phyloP scores from a whole-genome alignment of 352 stramenopile genomes.

The Thraustochytrium sp. region DNA sequence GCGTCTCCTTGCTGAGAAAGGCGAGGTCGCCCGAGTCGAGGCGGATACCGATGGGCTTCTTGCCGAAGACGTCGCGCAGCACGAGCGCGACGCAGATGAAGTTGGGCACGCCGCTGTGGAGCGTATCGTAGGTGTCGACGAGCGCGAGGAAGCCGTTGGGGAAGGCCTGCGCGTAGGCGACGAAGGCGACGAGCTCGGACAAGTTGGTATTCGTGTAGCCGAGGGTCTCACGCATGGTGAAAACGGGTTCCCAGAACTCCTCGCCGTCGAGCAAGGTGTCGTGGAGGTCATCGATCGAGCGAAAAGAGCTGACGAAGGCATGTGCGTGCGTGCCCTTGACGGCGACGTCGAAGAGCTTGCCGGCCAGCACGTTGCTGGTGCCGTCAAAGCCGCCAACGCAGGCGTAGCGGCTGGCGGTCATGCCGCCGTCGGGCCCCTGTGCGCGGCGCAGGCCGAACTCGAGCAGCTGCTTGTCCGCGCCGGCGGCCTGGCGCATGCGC shows the following conservation, averaged over 20 bases:
- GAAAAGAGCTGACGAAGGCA: conserved; percentile 88
- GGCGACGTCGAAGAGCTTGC: conserved; percentile 86
- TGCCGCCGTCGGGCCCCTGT: conserved; percentile 91
- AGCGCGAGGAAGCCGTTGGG: conserved; percentile 91
- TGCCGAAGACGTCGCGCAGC: conserved; percentile 71
- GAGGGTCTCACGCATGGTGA: conserved; percentile 70
- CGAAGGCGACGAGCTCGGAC: conserved; percentile 96
- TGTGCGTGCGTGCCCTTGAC: conserved; percentile 96
- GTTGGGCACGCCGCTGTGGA: conserved; percentile 91
- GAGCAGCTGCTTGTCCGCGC: conserved; percentile 57
- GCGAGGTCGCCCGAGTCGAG: conserved; percentile 96
- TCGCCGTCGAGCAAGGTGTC: conserved; percentile 55
- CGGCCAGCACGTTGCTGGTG: conserved; percentile 94
- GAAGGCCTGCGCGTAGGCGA: conserved; percentile 94
- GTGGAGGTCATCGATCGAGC: conserved; percentile 77
- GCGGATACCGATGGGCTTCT: conserved; percentile 79
- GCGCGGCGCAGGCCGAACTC: conserved; percentile 58
- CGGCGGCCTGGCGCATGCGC: conserved; percentile 86
- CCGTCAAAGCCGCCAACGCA: conserved; percentile 96
- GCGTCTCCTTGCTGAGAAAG: conserved; percentile 83
- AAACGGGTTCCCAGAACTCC: conserved; percentile 69
- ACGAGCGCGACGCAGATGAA: conserved; percentile 91
- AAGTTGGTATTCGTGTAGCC: conserved; percentile 59
- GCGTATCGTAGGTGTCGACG: conserved; percentile 97
- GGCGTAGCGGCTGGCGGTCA: conserved; percentile 92